Evolutionary conservation across 176 grass and related monocot species (phyloP), one percentile per base, ranked within the genome.

Genomic region (Urochloa ruziziensis): DNA sequence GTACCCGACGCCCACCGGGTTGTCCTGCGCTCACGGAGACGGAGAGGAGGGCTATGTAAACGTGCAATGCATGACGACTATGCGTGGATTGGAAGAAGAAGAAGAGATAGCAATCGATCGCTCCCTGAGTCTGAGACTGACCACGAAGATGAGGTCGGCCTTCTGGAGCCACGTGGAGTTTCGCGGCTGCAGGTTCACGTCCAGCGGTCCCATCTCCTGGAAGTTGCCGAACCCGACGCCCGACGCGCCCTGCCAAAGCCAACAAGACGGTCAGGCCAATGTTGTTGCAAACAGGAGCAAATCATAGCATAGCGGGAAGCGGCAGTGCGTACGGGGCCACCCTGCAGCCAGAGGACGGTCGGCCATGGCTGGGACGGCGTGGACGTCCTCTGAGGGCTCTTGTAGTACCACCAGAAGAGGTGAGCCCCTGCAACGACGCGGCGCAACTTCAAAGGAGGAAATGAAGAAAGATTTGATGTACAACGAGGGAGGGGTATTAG

Each of bases 401-500:
- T 92, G 75, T 97, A 97, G 79, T 87, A 86, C 92, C 92, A 94
- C 94, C 90, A 97, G 79, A 97, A 97, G 24, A 94, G 86, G 72
- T 94, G 88, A 13, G 92, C 94, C 76, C 82, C 94, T 97, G 82
- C 79, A 51, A 42, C 6, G 27, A 7, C 3, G 6, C 24, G 57
- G 53, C 53, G 23, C 21, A 14, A 75, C 51, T n/a, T n/a, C n/a
- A n/a, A n/a, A n/a, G n/a, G n/a, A n/a, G n/a, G n/a, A n/a, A n/a
- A n/a, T n/a, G n/a, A n/a, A n/a, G n/a, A n/a, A n/a, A n/a, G n/a
- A n/a, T n/a, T n/a, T n/a, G n/a, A n/a, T n/a, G n/a, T n/a, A n/a
- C n/a, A n/a, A n/a, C 9, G 12, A 42, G 27, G 2, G 17, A 32
- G 3, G 3, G 2, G 19, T 4, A 1, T 52, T 23, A 95, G 19